Evolutionary conservation across 345 rosid genomes (phyloP).

Genomic region (Eucalyptus sp.): DNA sequence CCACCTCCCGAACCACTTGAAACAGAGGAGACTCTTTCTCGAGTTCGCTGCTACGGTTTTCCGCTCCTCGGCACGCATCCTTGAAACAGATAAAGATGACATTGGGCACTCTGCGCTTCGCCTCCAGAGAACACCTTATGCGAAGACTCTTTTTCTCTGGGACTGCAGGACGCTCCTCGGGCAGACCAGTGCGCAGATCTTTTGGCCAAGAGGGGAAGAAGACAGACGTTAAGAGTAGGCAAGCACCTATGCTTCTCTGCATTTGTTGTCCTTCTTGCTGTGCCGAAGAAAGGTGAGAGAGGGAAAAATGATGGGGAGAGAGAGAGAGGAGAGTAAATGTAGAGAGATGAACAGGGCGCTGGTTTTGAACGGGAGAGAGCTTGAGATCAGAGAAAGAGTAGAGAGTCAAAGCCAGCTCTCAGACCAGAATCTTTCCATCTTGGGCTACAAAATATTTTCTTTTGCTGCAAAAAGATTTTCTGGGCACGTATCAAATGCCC

Average conservation of each 20-base stretch:
- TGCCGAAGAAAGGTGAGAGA: too few relatives aligned
- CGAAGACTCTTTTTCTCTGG: background rate
- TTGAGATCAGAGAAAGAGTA: background rate
- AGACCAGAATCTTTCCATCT: background rate
- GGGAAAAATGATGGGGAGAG: background rate
- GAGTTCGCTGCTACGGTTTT: too few relatives aligned
- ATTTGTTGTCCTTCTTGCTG: too few relatives aligned
- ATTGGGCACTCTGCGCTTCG: background rate
- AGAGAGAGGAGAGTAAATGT: background rate
- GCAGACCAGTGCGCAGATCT: too few relatives aligned
- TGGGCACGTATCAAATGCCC: background rate
- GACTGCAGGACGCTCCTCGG: too few relatives aligned
- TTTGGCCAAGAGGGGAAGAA: background rate
- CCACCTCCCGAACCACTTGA: accelerated
- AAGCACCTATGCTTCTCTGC: too few relatives aligned
- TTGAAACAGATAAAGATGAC: background rate
- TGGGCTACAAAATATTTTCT: background rate
- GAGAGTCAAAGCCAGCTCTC: background rate
- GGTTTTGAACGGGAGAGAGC: background rate
- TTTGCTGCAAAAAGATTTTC: background rate
- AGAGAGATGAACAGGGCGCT: background rate
- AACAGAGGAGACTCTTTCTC: background rate
- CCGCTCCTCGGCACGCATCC: background rate
- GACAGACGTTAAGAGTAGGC: background rate
- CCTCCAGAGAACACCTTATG: background rate